These are phyloP conservation scores for Solanum aculeatissimum DNA, from an alignment of 305 asterid species.

Conservation along the genomic window DNA sequence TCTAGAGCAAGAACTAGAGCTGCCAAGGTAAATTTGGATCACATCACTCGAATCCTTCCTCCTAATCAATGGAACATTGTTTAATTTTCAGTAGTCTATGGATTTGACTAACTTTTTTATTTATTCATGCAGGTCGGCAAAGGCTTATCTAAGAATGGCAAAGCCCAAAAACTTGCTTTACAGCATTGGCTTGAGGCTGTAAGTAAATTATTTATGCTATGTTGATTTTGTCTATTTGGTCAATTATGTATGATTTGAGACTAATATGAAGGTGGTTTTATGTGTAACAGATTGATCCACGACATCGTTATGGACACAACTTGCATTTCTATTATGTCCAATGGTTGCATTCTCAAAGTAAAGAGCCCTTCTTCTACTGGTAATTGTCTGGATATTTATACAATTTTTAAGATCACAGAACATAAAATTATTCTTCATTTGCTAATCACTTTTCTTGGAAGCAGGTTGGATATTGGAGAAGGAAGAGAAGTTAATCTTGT, in stretches of 20 bases:
- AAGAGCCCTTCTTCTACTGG: constrained; percentile 70
- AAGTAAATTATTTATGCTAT: neutral
- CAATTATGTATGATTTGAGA: neutral
- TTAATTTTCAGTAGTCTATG: neutral
- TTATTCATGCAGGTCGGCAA: constrained; percentile 30
- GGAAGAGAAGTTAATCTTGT: constrained; percentile 44
- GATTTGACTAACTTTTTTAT: neutral
- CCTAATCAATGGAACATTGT: neutral
- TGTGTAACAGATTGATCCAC: constrained; percentile 43
- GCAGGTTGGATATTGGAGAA: constrained; percentile 60
- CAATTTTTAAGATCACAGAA: neutral
- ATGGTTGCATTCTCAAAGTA: constrained; percentile 61
- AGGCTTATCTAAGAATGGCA: constrained; percentile 31
- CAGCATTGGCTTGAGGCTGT: constrained; percentile 42
- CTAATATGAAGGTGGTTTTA: neutral
- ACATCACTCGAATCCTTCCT: no score
- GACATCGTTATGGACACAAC: constrained; percentile 69
- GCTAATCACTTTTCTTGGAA: neutral
- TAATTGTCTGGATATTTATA: neutral
- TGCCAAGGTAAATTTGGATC: constrained; percentile 41
- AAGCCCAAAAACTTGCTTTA: constrained; percentile 29
- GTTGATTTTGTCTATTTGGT: neutral
- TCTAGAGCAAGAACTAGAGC: constrained; percentile 76
- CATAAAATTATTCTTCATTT: neutral
- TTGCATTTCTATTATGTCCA: constrained; percentile 47